Evolutionary conservation across 2,329 filamentous ascomycete genomes (phyloP), one percentile per base, ranked within the genome.

Genomic region (Aciculosporium take): DNA sequence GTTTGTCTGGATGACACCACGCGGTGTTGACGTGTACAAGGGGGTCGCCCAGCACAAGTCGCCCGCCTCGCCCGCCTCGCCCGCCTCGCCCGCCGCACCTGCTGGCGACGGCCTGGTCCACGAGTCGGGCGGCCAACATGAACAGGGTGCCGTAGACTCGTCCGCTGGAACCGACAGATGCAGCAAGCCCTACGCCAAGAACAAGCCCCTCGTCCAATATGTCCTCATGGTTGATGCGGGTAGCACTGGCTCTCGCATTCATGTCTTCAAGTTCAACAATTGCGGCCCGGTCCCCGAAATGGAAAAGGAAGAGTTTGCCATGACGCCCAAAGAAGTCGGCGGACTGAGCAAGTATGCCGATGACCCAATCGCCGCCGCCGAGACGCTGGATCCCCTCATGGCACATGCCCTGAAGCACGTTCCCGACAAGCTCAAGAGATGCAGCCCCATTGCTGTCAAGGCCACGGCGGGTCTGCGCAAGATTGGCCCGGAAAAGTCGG

Each of bases 261-360:
- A 98, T 67, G 87, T 96, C 45, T 98, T 95, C 72, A 84, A 87
- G 59, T 98, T 96, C 76, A 96, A 96, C 72, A 96, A 96, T 68
- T 98, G 89, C 66, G 91, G 88, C 10, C 67, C 85, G 7, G 88
- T 88, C n/a, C 91, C 91, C 21, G 88, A 95, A 65, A 75, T 98
- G 39, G 91, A 98, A 65, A 69, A 79, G 56, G 91, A 98, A 59
- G 74, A 84, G 44, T 98, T 98, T 64, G 80, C 89, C 68, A 87
- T 88, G 82, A 96, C 88, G 9, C 79, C 84, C 58, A 89, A 86
- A 72, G 79, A 74, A 51, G 74, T 84, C 41, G 86, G 87, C 68
- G 91, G 66, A 39, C 68, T 98, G 53, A 95, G 87, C 59, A 83
- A 86, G 29, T 98, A 88, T 64, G 81, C 81, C 56, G 74, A 79